These are phyloP conservation scores for Apiospora malaysiana DNA, from an alignment of 2,329 filamentous ascomycete species.

Conservation along the genomic window DNA sequence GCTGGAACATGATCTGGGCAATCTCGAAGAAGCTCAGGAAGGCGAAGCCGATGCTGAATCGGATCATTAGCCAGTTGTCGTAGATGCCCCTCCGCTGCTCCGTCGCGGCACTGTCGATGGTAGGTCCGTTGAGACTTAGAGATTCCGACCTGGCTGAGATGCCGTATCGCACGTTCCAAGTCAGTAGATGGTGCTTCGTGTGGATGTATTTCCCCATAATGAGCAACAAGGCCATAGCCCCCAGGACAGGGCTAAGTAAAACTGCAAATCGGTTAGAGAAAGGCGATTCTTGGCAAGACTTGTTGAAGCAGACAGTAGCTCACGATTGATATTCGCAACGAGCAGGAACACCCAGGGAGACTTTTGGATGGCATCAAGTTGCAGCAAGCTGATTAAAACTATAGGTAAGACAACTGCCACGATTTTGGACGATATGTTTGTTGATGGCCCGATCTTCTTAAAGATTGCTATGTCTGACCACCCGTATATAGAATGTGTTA, in stretches of 20 bases:
- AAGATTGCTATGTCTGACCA: slow-evolving; percentile 35
- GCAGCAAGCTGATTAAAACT: slow-evolving; percentile 42
- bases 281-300: not conserved
- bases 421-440: slow-evolving; percentile 40
- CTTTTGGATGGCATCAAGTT: slow-evolving; percentile 36
- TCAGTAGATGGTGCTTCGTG: slow-evolving; percentile 40
- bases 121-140: slow-evolving; percentile 27
- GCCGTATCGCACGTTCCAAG: slow-evolving; percentile 36
- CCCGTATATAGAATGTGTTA: slow-evolving; percentile 44
- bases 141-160: slow-evolving; percentile 33
- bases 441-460: slow-evolving; percentile 34
- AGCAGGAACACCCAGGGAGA: slow-evolving; percentile 40
- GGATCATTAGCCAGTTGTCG: slow-evolving; percentile 45
- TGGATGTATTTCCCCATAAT: slow-evolving; percentile 47
- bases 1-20: slow-evolving; percentile 40
- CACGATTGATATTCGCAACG: slow-evolving; percentile 45
- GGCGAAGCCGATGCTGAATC: slow-evolving; percentile 45
- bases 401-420: slow-evolving; percentile 44
- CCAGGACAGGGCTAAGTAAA: slow-evolving; percentile 40
- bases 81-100: slow-evolving; percentile 40
- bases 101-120: slow-evolving; percentile 28
- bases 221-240: slow-evolving; percentile 42
- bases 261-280: slow-evolving; percentile 34
- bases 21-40: slow-evolving; percentile 43
- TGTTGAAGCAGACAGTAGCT: not conserved